Evolutionary conservation across 306 rosid species (phyloP).

Genomic region (Cucurbita ficifolia): DNA sequence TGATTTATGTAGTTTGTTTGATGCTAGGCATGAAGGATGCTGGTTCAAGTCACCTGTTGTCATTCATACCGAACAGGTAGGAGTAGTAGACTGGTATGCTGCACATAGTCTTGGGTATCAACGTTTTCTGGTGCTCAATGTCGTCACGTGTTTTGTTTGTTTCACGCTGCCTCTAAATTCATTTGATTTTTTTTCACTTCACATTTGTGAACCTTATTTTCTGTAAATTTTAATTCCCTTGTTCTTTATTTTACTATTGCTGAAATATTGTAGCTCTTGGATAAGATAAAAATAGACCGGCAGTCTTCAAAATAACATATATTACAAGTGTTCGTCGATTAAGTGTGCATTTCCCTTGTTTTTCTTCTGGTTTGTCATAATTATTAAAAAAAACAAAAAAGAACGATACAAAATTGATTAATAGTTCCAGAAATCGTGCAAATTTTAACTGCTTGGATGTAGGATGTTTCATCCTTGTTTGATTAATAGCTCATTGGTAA

Average conservation of each 20-base stretch:
- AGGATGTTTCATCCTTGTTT: too few species aligned
- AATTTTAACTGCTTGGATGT: too few species aligned
- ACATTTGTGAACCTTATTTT: neutral
- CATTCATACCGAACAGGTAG: neutral
- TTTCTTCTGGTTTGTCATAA: neutral
- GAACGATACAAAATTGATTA: too few species aligned
- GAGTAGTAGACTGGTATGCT: neutral
- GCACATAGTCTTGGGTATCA: neutral
- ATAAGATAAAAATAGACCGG: neutral
- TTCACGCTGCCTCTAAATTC: neutral
- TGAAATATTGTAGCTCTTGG: neutral
- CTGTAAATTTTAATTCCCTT: neutral
- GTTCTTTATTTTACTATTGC: neutral
- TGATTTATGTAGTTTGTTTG: neutral
- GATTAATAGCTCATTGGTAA: too few species aligned
- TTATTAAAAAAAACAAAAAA: too few species aligned
- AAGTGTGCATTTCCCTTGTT: too few species aligned
- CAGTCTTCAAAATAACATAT: neutral
- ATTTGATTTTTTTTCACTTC: neutral
- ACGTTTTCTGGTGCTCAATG: neutral
- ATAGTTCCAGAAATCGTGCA: too few species aligned
- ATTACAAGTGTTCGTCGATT: neutral
- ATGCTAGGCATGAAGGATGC: neutral
- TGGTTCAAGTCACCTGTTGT: neutral
- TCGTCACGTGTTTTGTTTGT: neutral